Base-by-base conservation (phyloP, 1,284 basidiomycete genomes). In the Ganoderma resinaceum region DNA sequence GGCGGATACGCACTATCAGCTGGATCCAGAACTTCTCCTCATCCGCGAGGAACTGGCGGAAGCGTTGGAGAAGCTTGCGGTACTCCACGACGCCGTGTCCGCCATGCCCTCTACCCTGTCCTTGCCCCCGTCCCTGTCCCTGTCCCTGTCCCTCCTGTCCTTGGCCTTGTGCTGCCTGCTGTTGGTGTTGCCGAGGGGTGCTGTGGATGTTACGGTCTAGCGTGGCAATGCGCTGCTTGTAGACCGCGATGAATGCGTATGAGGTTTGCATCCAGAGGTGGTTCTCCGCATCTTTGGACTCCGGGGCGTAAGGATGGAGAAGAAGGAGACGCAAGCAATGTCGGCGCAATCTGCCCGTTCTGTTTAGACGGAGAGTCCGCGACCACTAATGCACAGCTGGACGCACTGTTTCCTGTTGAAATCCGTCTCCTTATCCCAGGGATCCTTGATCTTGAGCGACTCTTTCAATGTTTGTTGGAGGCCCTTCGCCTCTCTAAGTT, bases 231-330 rank as follows among this genome's bases (percentile, higher is more conserved):
- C 87, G 87, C 68, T 92, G 87, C 76, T 96, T 95, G 83, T 96
- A 97, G 40, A 88, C 84, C 33, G 91, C 83, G 74, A 98, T 98
- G 79, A 96, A 89, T 46, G 89, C 85, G 81, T 98, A 94, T 26
- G 95, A 94, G 0, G 96, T 97, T 75, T 95, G 91, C 87, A 96
- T 92, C 96, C 96, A 98, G 12, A 98, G 85, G 66, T 91, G 89
- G 58, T 86, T 92, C 76, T 96, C 94, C 55, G 91, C 89, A 80
- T 93, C 92, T 78, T 91, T 91, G 43, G 93, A 90, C 78, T 95
- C 92, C 60, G 87, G 88, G 58, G 90, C 86, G 70, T 89, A 89
- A 0, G 94, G 91, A 75, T 95, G 86, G 31, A 89, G 80, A 73
- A 96, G 89, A 23, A 97, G 84, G 38, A 97, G 81, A 42, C 86